Conservation (phyloP, 176 grass and related monocot genomes). For the Thalia dealbata region DNA sequence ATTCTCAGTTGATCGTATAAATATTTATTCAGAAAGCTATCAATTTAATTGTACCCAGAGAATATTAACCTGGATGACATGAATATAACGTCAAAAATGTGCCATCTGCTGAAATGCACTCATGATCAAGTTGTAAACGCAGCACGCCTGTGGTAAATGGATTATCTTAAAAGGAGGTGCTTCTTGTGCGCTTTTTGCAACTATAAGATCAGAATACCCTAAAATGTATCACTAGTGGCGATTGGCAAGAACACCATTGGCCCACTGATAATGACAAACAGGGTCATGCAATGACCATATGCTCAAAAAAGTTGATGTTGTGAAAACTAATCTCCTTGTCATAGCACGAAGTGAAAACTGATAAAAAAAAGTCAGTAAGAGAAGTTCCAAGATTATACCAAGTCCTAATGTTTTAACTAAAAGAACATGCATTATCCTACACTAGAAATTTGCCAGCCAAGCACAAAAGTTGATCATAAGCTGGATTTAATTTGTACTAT, state of each 20-base stretch:
- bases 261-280: neutral
- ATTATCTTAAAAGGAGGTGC: neutral
- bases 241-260: neutral
- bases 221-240: too few relatives aligned
- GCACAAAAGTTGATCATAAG: too few relatives aligned
- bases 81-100: neutral
- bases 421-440: too few relatives aligned
- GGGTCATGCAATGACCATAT: neutral
- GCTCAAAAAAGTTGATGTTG: neutral
- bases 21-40: too few relatives aligned
- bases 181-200: too few relatives aligned
- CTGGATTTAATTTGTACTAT: too few relatives aligned
- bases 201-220: too few relatives aligned
- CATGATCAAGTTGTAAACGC: neutral
- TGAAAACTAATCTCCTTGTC: neutral
- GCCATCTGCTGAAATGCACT: neutral
- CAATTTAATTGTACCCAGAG: too few relatives aligned
- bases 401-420: too few relatives aligned
- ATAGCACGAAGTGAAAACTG: neutral
- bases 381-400: neutral
- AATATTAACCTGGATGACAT: too few relatives aligned
- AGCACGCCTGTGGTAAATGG: neutral
- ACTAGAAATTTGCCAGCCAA: too few relatives aligned
- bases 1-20: too few relatives aligned
- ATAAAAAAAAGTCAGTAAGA: constrained; percentile 15